phyloP scores from a whole-genome alignment of 192 early-diverging fungal genomes.

The Umbelopsis vinacea region DNA sequence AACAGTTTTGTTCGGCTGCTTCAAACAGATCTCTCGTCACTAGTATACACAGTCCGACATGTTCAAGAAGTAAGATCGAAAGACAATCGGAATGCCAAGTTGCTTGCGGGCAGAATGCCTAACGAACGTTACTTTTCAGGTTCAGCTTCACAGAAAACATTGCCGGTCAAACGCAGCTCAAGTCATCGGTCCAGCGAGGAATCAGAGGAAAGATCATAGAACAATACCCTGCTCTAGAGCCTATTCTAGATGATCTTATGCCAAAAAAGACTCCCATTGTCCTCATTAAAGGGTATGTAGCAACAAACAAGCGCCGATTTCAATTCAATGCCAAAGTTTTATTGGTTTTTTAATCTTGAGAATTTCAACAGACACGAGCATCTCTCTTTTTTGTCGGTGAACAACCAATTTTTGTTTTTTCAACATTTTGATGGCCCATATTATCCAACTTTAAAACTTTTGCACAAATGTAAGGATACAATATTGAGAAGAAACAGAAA shows the following conservation, averaged over 20 bases:
- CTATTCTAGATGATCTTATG: slow-evolving; percentile 89
- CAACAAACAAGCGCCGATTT: neutral
- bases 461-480: slow-evolving; percentile 82
- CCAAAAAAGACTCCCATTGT: slow-evolving; percentile 94
- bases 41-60: slow-evolving; percentile 5
- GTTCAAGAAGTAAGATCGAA: slow-evolving; percentile 13
- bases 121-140: slow-evolving; percentile 36
- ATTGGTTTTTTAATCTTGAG: neutral
- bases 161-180: slow-evolving; percentile 85
- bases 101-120: neutral
- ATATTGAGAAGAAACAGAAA: neutral
- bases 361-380: slow-evolving; percentile 74
- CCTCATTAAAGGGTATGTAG: slow-evolving; percentile 81
- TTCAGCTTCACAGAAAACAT: slow-evolving; percentile 81
- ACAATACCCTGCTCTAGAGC: slow-evolving; percentile 86
- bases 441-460: slow-evolving; percentile 81
- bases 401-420: slow-evolving; percentile 89
- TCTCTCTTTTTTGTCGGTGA: slow-evolving; percentile 81
- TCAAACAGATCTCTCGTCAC: neutral
- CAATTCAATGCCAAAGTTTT: neutral
- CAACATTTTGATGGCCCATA: slow-evolving; percentile 95
- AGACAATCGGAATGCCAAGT: neutral
- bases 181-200: slow-evolving; percentile 87
- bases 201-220: slow-evolving; percentile 86
- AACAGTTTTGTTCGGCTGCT: too few relatives aligned